phyloP scores from a whole-genome alignment of 2,329 filamentous ascomycete species.

The Seiridium cupressi region DNA sequence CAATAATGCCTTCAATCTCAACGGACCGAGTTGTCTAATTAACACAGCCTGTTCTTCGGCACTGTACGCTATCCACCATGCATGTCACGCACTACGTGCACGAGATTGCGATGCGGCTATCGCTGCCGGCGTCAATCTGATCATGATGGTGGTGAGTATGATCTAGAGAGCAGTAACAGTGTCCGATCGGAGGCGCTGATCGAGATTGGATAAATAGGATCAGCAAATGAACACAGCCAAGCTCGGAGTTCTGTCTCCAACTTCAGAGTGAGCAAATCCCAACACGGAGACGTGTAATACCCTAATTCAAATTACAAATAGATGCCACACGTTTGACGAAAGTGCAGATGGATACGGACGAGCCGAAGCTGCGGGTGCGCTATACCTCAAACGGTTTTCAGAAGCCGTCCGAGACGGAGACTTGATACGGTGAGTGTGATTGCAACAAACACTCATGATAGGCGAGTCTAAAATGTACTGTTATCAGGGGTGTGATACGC shows the following conservation, averaged over 20 bases:
- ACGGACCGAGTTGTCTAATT: slow-evolving; percentile 20
- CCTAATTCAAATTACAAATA: not conserved
- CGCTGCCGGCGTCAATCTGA: not conserved
- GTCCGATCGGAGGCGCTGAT: not conserved
- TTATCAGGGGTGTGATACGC: slow-evolving; percentile 14
- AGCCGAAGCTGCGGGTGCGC: slow-evolving; percentile 1
- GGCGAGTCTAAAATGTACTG: too few species aligned
- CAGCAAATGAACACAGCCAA: slow-evolving; percentile 5
- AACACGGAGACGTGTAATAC: not conserved
- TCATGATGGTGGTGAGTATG: not conserved
- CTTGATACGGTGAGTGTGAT: slow-evolving; percentile 16
- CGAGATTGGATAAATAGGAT: not conserved
- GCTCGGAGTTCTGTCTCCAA: slow-evolving; percentile 4
- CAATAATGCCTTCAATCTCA: slow-evolving; percentile 34
- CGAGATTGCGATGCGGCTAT: not conserved
- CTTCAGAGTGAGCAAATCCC: not conserved
- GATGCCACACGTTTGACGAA: slow-evolving; percentile 6
- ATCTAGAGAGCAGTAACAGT: not conserved
- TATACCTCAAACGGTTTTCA: slow-evolving; percentile 23
- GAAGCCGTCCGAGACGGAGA: slow-evolving; percentile 26
- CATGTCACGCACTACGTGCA: not conserved
- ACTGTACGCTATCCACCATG: not conserved
- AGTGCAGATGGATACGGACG: slow-evolving; percentile 6
- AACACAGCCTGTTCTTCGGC: slow-evolving; percentile 3
- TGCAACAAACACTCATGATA: too few species aligned